Evolutionary conservation across 2,329 filamentous ascomycete species (phyloP), one percentile per base, ranked within the genome.

Genomic region (Emmonsiellopsis sp.): DNA sequence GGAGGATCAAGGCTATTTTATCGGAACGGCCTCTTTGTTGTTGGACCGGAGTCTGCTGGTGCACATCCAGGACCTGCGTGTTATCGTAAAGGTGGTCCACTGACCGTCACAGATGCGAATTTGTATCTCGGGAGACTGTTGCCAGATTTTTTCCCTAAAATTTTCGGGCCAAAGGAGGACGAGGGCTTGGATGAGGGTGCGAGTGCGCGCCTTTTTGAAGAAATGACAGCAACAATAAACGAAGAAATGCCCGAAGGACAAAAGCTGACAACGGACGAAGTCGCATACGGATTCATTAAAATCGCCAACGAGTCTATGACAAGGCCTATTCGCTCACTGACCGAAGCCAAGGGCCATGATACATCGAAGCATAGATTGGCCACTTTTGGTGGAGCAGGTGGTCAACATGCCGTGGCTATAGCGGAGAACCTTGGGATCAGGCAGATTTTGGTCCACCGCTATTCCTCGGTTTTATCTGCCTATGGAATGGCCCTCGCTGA

Each of bases 101-200:
- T 91, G 4, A 93, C 91, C 0, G 90, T 96, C n/a, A 96, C 91
- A 0, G 91, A 96, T 65, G 91, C 91, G 1, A 95, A 95, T 61
- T 69, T 95, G 5, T 88, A 88, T 61, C 81, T 95, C 0, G 90
- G 91, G 0, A 80, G 91, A 40, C 74, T 95, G 3, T 70, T 94
- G 1, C 89, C 90, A 0, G 88, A 94, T 57, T 95, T 93, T 75
- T 96, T 96, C 64, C 91, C 91, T 0, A 90, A 88, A 64, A 95
- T 95, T 53, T 95, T 95, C 63, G 90, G 90, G 42, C 84, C 86
- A 65, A 84, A 88, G 44, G 90, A 95, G 64, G 77, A 93, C 54
- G 81, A 93, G 65, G 84, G 82, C 0, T 68, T 95, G 2, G 89
- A 95, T 65, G 73, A 80, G 1, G 77, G 83, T 46, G 86, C 86